Conservation (phyloP, 177 flowering plant genomes). For the Tripterygium wilfordii region DNA sequence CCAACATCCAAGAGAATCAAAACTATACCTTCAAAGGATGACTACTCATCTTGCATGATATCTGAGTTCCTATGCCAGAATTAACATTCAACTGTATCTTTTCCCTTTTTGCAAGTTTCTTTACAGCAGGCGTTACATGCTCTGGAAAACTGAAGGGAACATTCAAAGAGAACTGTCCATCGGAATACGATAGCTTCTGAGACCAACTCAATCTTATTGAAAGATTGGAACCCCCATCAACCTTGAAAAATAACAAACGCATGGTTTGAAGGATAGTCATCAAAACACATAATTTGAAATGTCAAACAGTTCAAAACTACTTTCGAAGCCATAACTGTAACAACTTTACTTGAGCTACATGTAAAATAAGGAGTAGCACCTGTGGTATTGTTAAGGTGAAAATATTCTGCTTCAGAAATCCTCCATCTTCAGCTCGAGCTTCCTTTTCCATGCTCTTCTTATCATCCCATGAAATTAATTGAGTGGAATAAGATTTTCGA, state of each 20-base stretch:
- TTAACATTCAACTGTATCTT: constrained; percentile 65
- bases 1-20: background rate
- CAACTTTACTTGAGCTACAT: background rate
- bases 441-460: constrained; percentile 26
- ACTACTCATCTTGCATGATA: constrained; percentile 52
- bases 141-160: constrained; percentile 84
- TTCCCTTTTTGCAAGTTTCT: constrained; percentile 47
- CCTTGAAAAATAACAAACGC: constrained; percentile 34
- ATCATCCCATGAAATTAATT: constrained; percentile 35
- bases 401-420: constrained; percentile 56
- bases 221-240: constrained; percentile 77
- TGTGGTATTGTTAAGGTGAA: constrained; percentile 67
- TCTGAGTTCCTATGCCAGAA: constrained; percentile 47
- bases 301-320: too few relatives aligned
- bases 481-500: constrained; percentile 47
- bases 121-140: constrained; percentile 59
- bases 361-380: constrained; percentile 27
- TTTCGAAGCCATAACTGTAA: too few relatives aligned
- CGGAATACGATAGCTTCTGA: constrained; percentile 51
- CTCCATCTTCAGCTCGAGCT: constrained; percentile 37
- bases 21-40: constrained; percentile 76
- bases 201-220: constrained; percentile 73
- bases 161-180: constrained; percentile 48
- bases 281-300: too few relatives aligned
- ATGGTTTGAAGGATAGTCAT: too few relatives aligned